Evolutionary conservation across 495 filamentous ascomycete species (phyloP).

Genomic region (Neurospora sp.): DNA sequence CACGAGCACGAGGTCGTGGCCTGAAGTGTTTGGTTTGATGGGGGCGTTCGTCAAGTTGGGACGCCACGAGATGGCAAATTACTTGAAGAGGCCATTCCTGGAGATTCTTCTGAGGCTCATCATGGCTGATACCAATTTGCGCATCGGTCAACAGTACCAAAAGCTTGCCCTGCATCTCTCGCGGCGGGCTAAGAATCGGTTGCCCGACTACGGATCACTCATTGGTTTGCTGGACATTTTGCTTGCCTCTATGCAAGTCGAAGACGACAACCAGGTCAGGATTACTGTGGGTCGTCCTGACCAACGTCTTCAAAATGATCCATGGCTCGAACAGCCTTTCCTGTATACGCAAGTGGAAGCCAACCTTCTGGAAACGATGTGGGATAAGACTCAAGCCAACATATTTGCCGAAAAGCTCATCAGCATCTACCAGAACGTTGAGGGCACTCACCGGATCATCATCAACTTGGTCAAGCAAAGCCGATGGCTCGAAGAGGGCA

Average conservation of each 20-base stretch:
- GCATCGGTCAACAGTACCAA: slow-evolving; percentile 30
- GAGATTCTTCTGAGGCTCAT: slow-evolving; percentile 51
- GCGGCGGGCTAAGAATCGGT: slow-evolving; percentile 40
- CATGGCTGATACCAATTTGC: slow-evolving; percentile 44
- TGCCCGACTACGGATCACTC: slow-evolving; percentile 43
- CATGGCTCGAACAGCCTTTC: slow-evolving; percentile 17
- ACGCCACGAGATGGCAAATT: slow-evolving; percentile 36
- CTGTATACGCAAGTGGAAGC: slow-evolving; percentile 30
- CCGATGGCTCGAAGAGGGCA: slow-evolving; percentile 21
- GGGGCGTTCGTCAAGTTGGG: slow-evolving; percentile 49
- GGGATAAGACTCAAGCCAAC: slow-evolving; percentile 26
- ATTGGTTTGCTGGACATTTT: slow-evolving; percentile 43
- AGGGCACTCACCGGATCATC: slow-evolving; percentile 34
- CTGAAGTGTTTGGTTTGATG: slow-evolving; percentile 69
- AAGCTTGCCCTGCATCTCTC: slow-evolving; percentile 34
- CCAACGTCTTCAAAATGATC: slow-evolving; percentile 15
- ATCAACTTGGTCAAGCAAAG: slow-evolving; percentile 28
- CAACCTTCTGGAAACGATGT: slow-evolving; percentile 32
- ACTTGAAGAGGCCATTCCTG: slow-evolving; percentile 50
- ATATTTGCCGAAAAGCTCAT: slow-evolving; percentile 44
- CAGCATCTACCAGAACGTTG: slow-evolving; percentile 36
- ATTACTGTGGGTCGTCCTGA: neutral
- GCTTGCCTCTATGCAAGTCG: slow-evolving; percentile 33
- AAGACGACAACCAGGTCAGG: neutral
- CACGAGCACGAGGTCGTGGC: slow-evolving; percentile 54